Percentiles rank a stretch among this genome's conserved stretches.
Evolutionary conservation across 164 flowering plant genomes (phyloP).

Genomic region (Pachysandra terminalis): DNA sequence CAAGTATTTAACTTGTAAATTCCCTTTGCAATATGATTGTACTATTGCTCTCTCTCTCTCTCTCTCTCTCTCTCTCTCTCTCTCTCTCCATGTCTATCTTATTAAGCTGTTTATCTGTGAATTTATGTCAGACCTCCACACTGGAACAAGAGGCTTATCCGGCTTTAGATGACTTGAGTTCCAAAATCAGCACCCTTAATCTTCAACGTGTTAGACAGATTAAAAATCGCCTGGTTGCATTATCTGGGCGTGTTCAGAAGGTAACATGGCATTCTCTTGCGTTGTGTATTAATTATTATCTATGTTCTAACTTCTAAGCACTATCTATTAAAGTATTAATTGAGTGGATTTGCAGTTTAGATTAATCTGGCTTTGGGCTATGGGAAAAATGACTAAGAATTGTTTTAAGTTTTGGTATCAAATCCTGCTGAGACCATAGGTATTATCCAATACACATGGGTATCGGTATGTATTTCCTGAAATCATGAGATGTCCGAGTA

Average conservation of each 20-base stretch:
- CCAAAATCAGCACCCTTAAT: slow-evolving; percentile 56
- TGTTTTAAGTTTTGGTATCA: not conserved
- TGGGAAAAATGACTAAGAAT: not conserved
- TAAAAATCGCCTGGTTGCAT: slow-evolving; percentile 51
- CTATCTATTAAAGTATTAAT: too few relatives aligned
- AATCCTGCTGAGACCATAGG: too few relatives aligned
- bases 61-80: not conserved
- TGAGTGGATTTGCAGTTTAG: not conserved
- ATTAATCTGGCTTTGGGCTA: not conserved
- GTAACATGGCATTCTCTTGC: slow-evolving; percentile 14
- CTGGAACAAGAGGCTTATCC: slow-evolving; percentile 63
- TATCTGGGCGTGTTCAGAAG: slow-evolving; percentile 62
- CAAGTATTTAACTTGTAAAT: not conserved
- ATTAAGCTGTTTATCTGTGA: not conserved
- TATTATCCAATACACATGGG: too few relatives aligned
- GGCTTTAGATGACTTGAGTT: slow-evolving; percentile 52
- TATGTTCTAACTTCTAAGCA: too few relatives aligned
- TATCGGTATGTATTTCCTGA: too few relatives aligned
- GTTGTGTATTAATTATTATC: not conserved
- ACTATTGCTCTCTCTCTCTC: not conserved
- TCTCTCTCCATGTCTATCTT: not conserved
- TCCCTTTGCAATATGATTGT: not conserved
- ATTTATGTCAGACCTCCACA: slow-evolving; percentile 32
- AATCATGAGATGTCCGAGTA: too few relatives aligned
- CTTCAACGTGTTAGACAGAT: slow-evolving; percentile 56